These are phyloP conservation scores for Clathrospora elynae DNA, from an alignment of 2,329 filamentous ascomycete genomes.

Conservation along the genomic window DNA sequence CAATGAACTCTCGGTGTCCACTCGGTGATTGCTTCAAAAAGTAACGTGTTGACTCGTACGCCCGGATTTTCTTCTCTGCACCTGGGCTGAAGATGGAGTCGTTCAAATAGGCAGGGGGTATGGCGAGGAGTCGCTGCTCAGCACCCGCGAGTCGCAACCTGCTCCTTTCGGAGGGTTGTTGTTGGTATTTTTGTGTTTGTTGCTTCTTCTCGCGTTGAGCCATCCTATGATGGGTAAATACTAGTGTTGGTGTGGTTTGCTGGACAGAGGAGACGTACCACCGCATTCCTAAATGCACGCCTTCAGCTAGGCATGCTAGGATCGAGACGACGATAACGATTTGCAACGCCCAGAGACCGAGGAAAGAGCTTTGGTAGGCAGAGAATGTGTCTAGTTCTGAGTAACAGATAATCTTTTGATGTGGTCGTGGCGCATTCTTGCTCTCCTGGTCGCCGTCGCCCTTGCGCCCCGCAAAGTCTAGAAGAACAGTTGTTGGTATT, in stretches of 20 bases:
- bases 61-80: conserved; percentile 34
- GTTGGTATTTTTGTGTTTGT: background rate
- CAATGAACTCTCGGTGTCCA: conserved; percentile 30
- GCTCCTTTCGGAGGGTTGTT: background rate
- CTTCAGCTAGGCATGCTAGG: conserved; percentile 37
- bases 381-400: conserved; percentile 22
- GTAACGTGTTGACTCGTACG: conserved; percentile 26
- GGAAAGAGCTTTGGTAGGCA: conserved; percentile 31
- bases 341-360: conserved; percentile 34
- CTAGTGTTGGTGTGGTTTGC: background rate
- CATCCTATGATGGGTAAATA: too few species aligned
- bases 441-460: conserved; percentile 10
- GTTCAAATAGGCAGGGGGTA: conserved; percentile 9
- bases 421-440: conserved; percentile 2
- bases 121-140: conserved; percentile 30
- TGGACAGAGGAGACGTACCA: conserved; percentile 23
- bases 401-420: conserved; percentile 31
- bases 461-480: too few species aligned
- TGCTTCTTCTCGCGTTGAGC: background rate
- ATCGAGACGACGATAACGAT: conserved; percentile 35
- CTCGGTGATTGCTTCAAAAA: conserved; percentile 22
- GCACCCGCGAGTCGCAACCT: conserved; percentile 28
- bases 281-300: conserved; percentile 24
- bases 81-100: conserved; percentile 26
- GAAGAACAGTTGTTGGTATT: conserved; percentile 29